Conservation (phyloP, 345 rosid genomes). For the Boechera divaricarpa region DNA sequence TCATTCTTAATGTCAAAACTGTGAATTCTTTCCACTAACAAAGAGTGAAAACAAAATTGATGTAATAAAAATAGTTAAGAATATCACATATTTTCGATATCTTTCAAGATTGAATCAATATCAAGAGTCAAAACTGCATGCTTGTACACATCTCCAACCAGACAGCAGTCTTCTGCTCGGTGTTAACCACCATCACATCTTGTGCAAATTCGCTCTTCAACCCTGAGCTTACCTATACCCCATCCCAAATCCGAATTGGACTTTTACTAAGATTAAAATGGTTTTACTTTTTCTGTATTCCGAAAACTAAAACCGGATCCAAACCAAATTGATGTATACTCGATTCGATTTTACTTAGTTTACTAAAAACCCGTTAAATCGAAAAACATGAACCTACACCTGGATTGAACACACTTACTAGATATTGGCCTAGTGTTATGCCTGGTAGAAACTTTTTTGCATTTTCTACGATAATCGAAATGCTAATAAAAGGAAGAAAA, state of each 20-base stretch:
- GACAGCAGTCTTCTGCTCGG: conserved; percentile 57
- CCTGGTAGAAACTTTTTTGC: no score
- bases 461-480: no score
- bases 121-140: conserved; percentile 73
- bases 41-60: conserved; percentile 33
- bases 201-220: conserved; percentile 64
- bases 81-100: conserved; percentile 46
- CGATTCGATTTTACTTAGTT: neutral
- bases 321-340: no score
- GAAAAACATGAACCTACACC: neutral
- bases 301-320: neutral
- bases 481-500: no score
- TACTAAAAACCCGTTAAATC: neutral
- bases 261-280: neutral
- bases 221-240: conserved; percentile 69
- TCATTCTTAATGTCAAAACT: conserved; percentile 20
- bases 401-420: neutral
- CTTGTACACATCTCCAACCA: conserved; percentile 67
- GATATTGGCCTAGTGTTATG: neutral
- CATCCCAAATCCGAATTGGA: neutral
- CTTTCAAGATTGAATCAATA: conserved; percentile 58
- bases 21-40: conserved; percentile 10
- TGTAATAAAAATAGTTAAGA: neutral
- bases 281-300: neutral
- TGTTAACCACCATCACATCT: conserved; percentile 62